Percentiles rank a stretch among this genome's conserved stretches.
Evolutionary conservation across 1,284 basidiomycete species (phyloP).

Genomic region (Cutaneotrichosporon daszewskae): DNA sequence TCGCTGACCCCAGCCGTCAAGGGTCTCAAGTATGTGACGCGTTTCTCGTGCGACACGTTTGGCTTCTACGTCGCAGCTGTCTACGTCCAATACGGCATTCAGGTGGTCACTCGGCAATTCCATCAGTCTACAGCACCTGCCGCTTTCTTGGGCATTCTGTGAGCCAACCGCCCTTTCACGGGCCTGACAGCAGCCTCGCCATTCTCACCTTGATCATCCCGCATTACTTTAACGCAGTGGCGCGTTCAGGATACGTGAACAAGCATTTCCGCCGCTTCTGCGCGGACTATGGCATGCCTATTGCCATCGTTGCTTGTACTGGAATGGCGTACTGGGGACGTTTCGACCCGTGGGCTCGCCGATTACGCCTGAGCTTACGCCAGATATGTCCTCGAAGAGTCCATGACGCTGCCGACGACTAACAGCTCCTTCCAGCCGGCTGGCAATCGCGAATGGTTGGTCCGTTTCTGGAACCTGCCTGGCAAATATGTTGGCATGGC

Average conservation of each 20-base stretch:
- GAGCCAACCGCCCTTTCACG: constrained; percentile 5
- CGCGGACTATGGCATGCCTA: constrained; percentile 83
- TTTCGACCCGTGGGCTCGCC: constrained; percentile 52
- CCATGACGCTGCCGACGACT: constrained; percentile 61
- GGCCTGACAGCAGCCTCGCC: constrained; percentile 55
- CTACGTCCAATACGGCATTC: constrained; percentile 78
- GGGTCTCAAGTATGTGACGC: constrained; percentile 76
- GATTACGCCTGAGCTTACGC: too few species aligned
- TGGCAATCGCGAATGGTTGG: constrained; percentile 71
- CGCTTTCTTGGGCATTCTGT: constrained; percentile 61
- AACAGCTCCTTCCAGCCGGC: constrained; percentile 67
- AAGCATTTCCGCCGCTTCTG: constrained; percentile 67
- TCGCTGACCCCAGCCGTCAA: constrained; percentile 60
- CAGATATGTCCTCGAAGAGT: constrained; percentile 53
- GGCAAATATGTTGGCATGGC: constrained; percentile 80
- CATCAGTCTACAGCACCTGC: constrained; percentile 52
- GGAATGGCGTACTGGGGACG: constrained; percentile 79
- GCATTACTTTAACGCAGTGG: constrained; percentile 65
- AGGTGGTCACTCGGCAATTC: constrained; percentile 73
- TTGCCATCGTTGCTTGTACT: constrained; percentile 66
- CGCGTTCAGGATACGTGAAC: constrained; percentile 62
- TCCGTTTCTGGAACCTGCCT: constrained; percentile 84
- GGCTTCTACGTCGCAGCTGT: constrained; percentile 70
- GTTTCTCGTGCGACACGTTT: constrained; percentile 88
- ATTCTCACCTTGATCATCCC: constrained; percentile 67